These are phyloP conservation scores for Paramecium primaurelia DNA, from an alignment of 73 alveolate species.

Conservation along the genomic window DNA sequence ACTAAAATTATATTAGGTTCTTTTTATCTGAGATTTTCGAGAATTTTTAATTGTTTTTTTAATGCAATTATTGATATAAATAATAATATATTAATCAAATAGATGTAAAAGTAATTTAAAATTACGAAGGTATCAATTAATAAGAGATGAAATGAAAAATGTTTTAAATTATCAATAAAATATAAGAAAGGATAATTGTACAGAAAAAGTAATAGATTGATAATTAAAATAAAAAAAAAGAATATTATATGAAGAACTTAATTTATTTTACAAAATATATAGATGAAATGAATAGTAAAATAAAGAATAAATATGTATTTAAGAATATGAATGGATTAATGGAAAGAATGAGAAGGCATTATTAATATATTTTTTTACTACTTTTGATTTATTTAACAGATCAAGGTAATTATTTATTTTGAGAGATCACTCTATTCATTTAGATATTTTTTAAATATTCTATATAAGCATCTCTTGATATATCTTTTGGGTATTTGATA, in stretches of 20 bases:
- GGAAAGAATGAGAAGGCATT: neutral
- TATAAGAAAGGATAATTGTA: too few relatives aligned
- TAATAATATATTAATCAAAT: too few relatives aligned
- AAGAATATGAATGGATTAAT: neutral
- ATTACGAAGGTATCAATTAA: too few relatives aligned
- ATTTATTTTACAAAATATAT: slow-evolving; percentile 70
- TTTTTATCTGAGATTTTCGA: neutral
- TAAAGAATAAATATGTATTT: neutral
- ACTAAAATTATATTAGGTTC: neutral
- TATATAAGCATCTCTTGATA: neutral
- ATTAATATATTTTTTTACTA: neutral
- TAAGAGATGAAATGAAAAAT: too few relatives aligned
- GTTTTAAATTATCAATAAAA: neutral
- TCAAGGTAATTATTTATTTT: neutral
- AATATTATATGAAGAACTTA: slow-evolving; percentile 68
- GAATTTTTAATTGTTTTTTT: too few relatives aligned
- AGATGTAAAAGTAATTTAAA: too few relatives aligned
- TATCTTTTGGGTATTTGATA: neutral
- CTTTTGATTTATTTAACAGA: neutral
- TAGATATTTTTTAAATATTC: neutral
- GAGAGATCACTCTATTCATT: neutral
- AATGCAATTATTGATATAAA: too few relatives aligned
- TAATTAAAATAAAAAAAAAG: slow-evolving; percentile 59
- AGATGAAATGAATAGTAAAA: neutral
- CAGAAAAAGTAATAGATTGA: neutral